Evolutionary conservation across 164 flowering plant genomes (phyloP), one percentile per base, ranked within the genome.

Genomic region (Malania oleifera): DNA sequence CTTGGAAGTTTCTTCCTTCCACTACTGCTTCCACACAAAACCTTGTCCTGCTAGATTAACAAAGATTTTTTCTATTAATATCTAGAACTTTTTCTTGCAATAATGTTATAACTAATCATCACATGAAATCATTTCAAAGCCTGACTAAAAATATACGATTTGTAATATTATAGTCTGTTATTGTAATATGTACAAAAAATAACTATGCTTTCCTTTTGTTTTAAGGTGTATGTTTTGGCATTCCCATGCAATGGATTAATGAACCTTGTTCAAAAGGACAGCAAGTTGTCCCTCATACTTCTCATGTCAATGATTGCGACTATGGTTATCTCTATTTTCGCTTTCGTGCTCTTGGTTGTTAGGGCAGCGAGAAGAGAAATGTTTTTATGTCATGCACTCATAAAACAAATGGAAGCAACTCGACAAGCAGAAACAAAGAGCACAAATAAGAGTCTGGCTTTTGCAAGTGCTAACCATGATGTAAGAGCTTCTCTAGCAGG

Each of bases 381-480:
- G 70, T 38, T 57, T 26, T 65, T 82, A 23, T 52, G 79, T 35
- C 65, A 79, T 0, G 60, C 68, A 5, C 79, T 84, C 5, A 80
- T 88, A 27, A 80, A 80, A 23, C 91, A 91, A 70, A 82, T 64
- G 85, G 95, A 88, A 60, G 78, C 86, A 23, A 85, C 93, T 4
- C 77, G 73, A 56, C 92, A 88, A 67, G 92, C 95, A 0, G 99
- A 95, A 74, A 82, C 85, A 23, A 88, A 83, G 68, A 85, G 84
- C 48, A 77, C 79, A 84, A 88, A 79, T 56, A 89, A 86, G 59
- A 85, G 86, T 41, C 37, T 51, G 7, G 97, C 97, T 11, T 80
- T 82, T 44, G 83, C 93, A 0, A 76, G 73, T 6, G 92, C 97
- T 4, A 91, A 78, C 68, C 99, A 95, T 62, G 99, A 95, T 22